Evolutionary conservation across 371 early-diverging fungal genomes (phyloP), one percentile per base, ranked within the genome.

Genomic region (Circinella umbellata): DNA sequence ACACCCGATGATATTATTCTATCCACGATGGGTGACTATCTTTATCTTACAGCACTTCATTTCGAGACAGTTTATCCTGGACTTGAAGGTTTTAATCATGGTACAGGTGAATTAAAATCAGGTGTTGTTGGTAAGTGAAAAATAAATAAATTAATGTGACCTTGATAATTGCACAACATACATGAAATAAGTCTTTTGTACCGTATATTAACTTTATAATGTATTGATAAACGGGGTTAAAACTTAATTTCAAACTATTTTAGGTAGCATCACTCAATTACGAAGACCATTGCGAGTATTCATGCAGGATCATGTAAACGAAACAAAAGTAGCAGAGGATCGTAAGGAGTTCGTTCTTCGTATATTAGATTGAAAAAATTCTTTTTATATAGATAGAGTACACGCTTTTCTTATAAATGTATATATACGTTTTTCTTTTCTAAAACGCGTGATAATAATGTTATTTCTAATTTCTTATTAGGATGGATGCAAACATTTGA

Each of bases 401-500:
- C 2, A 9, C 42, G 1, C 42, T 3, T 42, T 42, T 42, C 3
- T 42, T 42, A 42, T 42, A 42, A 6, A 1, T 9, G 42, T 42
- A n/a, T n/a, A n/a, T n/a, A n/a, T n/a, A n/a, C n/a, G n/a, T n/a
- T n/a, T n/a, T 42, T 42, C 3, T 11, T 42, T 42, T 42, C 11
- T 42, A 9, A 42, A 11, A 9, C 3, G 6, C 3, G 42, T 42
- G 42, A 3, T 11, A 42, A 9, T 9, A 42, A 42, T 42, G 42
- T 42, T 6, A 1, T 9, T 42, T 51, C 0, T n/a, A 8, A 0
- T 51, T 13, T 51, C 5, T 62, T 9, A 5, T 18, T 34, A 67
- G 73, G 60, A 1, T 82, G 83, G 83, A 61, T n/a, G 18, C 69
- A 38, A 5, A 66, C 68, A 6, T 75, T 76, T 63, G 66, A 75